A percentile compares a stretch with the other conserved stretches of the same genome.
Conservation (phyloP, 140 eudicot species). For the Anethum foeniculum region DNA sequence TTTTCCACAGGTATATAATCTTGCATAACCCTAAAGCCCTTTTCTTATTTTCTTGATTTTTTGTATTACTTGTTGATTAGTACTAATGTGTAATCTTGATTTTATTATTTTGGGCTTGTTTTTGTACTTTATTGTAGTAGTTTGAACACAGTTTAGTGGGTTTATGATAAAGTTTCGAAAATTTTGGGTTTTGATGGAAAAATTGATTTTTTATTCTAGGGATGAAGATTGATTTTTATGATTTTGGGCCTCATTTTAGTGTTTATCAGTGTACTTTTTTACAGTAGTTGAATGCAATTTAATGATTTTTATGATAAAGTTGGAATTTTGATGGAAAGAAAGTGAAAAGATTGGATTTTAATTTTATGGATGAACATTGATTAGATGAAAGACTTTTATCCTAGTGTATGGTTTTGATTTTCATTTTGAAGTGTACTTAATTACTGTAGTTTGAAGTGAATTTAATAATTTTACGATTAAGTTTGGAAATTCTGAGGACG, state of each 20-base stretch:
- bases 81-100: background rate
- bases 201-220: background rate
- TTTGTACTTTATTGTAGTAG: background rate
- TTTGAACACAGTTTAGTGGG: background rate
- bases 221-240: background rate
- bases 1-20: slow-evolving; percentile 24
- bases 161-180: background rate
- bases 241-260: background rate
- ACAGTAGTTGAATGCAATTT: background rate
- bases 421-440: background rate
- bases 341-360: background rate
- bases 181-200: background rate
- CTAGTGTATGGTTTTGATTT: background rate
- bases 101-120: background rate
- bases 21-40: background rate
- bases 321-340: background rate
- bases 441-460: background rate
- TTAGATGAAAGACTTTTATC: background rate
- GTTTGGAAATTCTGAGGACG: background rate
- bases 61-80: background rate
- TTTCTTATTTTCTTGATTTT: background rate
- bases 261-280: background rate
- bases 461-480: background rate
- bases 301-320: background rate
- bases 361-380: background rate